Base-by-base conservation (phyloP, 805 yeast species). In the Wickerhamomyces hampshirensis region DNA sequence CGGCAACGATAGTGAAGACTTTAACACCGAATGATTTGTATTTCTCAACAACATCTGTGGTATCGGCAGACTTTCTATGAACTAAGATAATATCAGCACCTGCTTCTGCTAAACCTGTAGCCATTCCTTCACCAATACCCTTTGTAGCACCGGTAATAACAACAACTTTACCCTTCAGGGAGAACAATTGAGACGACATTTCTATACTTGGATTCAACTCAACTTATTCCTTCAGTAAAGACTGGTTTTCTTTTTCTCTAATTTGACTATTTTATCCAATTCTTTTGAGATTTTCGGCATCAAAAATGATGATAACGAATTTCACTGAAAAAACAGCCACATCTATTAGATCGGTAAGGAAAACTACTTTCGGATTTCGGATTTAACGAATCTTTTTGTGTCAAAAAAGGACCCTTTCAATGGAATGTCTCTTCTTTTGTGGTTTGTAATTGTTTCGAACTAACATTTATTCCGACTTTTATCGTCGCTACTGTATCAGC, bases 111-210 rank as follows among this genome's bases (percentile, higher is more conserved):
- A 68, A 80, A 2, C 88, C 91, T 57, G 73, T 80, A 30, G 91
- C 93, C 31, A 84, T 84, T 6, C 83, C 86, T 50, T 63, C 73
- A 14, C 95, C 95, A 43, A 86, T 84, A 18, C 95, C 95, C 33
- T 80, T 69, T 10, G 88, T 77, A 7, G 88, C 83, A 31, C 95
- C 95, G 16, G 93, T 84, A 39, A 86, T 74, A 3, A 84, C 76
- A 23, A 89, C 88, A 16, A 81, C 84, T 62, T 83, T 85, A 23
- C 91, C 94, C 61, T 82, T 82, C 40, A 87, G 69, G 5, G 85
- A 79, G 61, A 86, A 84, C 41, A 84, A 62, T 41, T 81, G 85
- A n/a, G 48, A 18, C 4, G 52, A 49, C 53, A 47, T 48, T 18
- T 23, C 18, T 11, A 17, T 10, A 14, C 16, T 33, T 27, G 35